Conservation (phyloP, 306 rosid species). For the Sesbania bispinosa region DNA sequence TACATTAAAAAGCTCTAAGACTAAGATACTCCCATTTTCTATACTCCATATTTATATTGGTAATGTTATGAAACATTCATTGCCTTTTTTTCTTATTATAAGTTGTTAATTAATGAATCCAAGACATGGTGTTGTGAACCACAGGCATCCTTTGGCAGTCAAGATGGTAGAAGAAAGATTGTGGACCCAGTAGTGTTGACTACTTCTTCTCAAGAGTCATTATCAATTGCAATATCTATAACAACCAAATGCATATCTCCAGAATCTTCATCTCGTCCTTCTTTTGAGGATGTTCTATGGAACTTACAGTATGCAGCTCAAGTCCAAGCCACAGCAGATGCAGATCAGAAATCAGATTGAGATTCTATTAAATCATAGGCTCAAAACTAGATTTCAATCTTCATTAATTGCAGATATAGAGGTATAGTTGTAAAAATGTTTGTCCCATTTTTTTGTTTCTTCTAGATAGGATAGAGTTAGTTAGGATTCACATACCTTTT, state of each 20-base stretch:
- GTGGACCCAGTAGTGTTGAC: conserved; percentile 80
- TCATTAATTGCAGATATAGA: conserved; percentile 11
- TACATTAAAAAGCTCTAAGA: no score
- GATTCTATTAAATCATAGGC: background rate
- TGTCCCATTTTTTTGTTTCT: background rate
- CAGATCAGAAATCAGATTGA: conserved; percentile 32
- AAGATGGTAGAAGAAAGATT: conserved; percentile 61
- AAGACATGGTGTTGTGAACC: conserved; percentile 23
- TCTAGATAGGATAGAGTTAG: background rate
- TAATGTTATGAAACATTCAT: background rate
- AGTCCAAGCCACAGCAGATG: conserved; percentile 74
- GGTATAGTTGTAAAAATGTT: conserved; percentile 38
- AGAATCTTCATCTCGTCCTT: conserved; percentile 61
- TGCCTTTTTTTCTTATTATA: background rate
- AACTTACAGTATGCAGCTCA: conserved; percentile 89
- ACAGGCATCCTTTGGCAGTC: conserved; percentile 84
- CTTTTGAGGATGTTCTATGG: conserved; percentile 91
- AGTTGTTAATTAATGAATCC: background rate
- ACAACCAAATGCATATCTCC: conserved; percentile 76
- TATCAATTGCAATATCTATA: conserved; percentile 68
- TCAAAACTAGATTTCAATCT: background rate
- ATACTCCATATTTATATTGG: no score
- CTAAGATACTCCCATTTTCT: no score
- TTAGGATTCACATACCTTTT: background rate
- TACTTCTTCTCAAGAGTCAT: conserved; percentile 70